These are phyloP conservation scores for Amanita pseudoporphyria DNA, from an alignment of 768 basidiomycete species.

Conservation along the genomic window DNA sequence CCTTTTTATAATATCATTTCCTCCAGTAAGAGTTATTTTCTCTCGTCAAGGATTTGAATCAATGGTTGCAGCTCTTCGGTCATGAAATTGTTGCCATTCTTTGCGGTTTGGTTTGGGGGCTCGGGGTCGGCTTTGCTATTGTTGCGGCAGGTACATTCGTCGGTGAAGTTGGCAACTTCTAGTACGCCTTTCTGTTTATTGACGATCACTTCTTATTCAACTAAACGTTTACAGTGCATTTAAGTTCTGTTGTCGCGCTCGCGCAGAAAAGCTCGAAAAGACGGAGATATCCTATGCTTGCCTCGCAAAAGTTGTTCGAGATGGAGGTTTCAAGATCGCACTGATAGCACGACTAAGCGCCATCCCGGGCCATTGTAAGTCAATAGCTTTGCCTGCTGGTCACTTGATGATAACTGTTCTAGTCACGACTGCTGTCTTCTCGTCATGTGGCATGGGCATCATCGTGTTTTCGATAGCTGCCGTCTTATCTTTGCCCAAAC, in stretches of 20 bases:
- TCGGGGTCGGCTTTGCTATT: constrained; percentile 82
- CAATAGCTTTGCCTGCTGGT: not conserved
- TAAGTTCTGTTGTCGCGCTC: constrained; percentile 65
- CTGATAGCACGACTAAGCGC: constrained; percentile 70
- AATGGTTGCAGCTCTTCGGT: constrained; percentile 57
- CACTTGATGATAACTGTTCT: constrained; percentile 6
- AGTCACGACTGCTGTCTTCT: constrained; percentile 86
- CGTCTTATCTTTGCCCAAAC: constrained; percentile 78
- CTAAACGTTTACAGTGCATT: constrained; percentile 46
- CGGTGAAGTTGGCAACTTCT: constrained; percentile 83
- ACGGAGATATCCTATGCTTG: constrained; percentile 50
- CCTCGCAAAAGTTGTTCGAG: constrained; percentile 60
- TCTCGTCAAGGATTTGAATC: not conserved
- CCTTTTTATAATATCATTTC: constrained; percentile 80
- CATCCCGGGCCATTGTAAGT: constrained; percentile 80
- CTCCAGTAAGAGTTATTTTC: constrained; percentile 42
- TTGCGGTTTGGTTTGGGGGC: constrained; percentile 86
- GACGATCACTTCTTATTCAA: constrained; percentile 3
- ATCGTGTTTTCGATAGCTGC: constrained; percentile 71
- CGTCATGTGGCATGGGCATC: constrained; percentile 83
- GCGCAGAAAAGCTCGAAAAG: constrained; percentile 67
- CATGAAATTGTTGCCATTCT: constrained; percentile 87
- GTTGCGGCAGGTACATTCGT: constrained; percentile 76
- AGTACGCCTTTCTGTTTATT: constrained; percentile 37
- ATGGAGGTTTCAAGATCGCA: constrained; percentile 83